These are phyloP conservation scores for Adenanthera pavonina DNA, from an alignment of 306 rosid genomes.

Conservation along the genomic window DNA sequence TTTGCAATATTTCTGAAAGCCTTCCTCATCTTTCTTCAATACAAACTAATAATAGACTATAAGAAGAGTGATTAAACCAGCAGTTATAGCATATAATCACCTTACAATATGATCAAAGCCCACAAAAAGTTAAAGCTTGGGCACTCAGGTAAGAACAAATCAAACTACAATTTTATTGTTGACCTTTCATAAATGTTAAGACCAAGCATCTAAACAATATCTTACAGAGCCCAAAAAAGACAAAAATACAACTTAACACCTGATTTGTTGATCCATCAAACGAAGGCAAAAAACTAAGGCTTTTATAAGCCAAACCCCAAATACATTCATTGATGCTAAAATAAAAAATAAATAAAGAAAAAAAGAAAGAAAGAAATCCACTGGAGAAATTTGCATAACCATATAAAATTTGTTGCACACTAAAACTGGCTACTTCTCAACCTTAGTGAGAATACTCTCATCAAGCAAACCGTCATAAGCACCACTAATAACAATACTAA, in stretches of 20 bases:
- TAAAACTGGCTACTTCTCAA: too few relatives aligned
- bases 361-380: background rate
- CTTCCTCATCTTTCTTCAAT: conserved; percentile 3
- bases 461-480: background rate
- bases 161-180: background rate
- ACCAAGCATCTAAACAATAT: background rate
- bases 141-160: background rate
- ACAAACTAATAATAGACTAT: background rate
- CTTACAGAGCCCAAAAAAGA: background rate
- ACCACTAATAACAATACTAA: background rate
- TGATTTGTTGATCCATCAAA: background rate
- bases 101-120: background rate
- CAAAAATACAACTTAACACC: background rate
- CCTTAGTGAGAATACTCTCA: too few relatives aligned
- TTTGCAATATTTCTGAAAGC: background rate
- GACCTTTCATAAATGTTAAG: background rate
- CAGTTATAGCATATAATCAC: background rate
- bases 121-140: background rate
- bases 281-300: background rate
- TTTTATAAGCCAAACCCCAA: background rate
- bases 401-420: background rate
- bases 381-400: background rate
- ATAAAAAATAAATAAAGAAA: background rate
- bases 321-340: background rate
- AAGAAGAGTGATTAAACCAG: background rate